Percentiles rank a stretch among this genome's conserved stretches.
These are phyloP conservation scores for Paratinospora sagittata DNA, from an alignment of 164 flowering plant species.

Conservation along the genomic window DNA sequence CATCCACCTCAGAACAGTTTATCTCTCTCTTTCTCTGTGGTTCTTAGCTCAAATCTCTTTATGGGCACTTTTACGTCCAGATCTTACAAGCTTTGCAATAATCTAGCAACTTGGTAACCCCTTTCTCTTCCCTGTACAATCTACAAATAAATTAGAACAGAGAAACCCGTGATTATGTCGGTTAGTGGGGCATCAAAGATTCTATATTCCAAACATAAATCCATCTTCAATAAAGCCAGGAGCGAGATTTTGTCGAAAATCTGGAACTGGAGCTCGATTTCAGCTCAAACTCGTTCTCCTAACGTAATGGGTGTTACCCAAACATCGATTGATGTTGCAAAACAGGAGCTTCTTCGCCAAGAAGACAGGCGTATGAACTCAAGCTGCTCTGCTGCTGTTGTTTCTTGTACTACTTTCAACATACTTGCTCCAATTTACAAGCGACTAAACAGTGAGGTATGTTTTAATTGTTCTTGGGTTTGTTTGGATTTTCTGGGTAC, in stretches of 20 bases:
- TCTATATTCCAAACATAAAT: background rate
- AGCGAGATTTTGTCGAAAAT: background rate
- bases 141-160: background rate
- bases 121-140: background rate
- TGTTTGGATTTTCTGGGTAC: background rate
- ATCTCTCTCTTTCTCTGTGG: background rate
- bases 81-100: background rate
- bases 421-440: constrained; percentile 31
- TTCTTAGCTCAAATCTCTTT: background rate
- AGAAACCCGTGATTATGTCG: background rate
- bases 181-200: constrained; percentile 1
- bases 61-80: background rate
- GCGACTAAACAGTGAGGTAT: constrained; percentile 18
- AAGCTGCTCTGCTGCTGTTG: background rate
- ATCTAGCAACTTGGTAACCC: background rate
- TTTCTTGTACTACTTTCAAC: constrained; percentile 28
- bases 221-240: background rate
- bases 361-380: background rate
- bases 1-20: background rate
- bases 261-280: background rate
- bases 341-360: background rate
- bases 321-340: background rate
- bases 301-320: background rate
- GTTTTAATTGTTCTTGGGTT: background rate
- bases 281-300: background rate